Conservation (phyloP, 805 yeast genomes). For the Pichia scutulata region DNA sequence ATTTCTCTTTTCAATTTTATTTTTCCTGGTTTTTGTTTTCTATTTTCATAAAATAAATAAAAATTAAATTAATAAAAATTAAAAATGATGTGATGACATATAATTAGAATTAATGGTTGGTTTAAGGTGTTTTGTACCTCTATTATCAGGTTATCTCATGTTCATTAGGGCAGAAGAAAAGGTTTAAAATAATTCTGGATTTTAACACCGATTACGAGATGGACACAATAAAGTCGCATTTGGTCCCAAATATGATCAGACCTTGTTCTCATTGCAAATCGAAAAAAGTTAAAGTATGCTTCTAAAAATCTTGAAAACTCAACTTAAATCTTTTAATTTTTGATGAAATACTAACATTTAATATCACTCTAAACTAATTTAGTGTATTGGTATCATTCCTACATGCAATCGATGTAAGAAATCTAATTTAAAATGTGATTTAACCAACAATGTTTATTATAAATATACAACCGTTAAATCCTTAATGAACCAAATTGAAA, state of each 20-base stretch:
- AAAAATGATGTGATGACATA: no score
- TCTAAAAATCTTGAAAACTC: background rate
- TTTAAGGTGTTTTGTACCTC: no score
- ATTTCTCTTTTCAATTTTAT: no score
- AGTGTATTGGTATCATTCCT: slow-evolving; percentile 21
- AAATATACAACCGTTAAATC: slow-evolving; percentile 17
- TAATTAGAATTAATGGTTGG: no score
- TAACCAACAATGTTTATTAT: slow-evolving; percentile 16
- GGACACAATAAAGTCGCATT: background rate
- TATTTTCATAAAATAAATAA: no score
- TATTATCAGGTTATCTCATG: no score
- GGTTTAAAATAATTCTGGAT: no score
- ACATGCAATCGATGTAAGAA: slow-evolving; percentile 17
- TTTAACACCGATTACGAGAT: background rate
- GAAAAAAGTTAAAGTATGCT: slow-evolving; percentile 20
- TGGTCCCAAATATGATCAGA: slow-evolving; percentile 14
- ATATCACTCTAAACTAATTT: background rate
- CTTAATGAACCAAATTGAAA: slow-evolving; percentile 10
- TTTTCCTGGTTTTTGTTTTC: no score
- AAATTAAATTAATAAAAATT: no score
- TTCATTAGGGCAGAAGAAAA: no score
- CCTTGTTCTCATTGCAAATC: slow-evolving; percentile 19
- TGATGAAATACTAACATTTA: background rate
- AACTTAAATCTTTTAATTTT: background rate
- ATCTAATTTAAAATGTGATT: slow-evolving; percentile 15